These are phyloP conservation scores for Rubus idaeus DNA, from an alignment of 306 rosid genomes.

Conservation along the genomic window DNA sequence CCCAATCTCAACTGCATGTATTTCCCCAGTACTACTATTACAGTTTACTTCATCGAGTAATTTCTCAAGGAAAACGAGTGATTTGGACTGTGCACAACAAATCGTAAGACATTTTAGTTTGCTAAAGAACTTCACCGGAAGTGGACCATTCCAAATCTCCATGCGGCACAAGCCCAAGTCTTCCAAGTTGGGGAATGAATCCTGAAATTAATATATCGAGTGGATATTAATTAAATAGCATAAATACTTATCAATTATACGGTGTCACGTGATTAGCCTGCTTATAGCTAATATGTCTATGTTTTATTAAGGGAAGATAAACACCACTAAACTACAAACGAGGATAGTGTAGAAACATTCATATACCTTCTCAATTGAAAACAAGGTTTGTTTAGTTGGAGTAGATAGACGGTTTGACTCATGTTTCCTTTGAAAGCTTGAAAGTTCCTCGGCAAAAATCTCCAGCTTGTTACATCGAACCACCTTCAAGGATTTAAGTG, in stretches of 20 bases:
- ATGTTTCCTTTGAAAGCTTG: background rate
- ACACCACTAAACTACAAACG: too few relatives aligned
- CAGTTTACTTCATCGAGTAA: too few relatives aligned
- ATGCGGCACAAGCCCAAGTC: background rate
- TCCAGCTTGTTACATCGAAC: background rate
- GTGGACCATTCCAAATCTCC: background rate
- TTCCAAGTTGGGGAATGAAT: background rate
- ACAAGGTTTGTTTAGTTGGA: background rate
- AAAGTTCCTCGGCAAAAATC: background rate
- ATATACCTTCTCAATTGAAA: constrained; percentile 12
- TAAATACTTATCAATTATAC: too few relatives aligned
- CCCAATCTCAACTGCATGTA: background rate
- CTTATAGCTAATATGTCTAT: too few relatives aligned
- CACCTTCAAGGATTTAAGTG: background rate
- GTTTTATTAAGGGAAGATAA: too few relatives aligned
- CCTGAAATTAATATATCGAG: background rate
- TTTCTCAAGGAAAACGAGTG: background rate
- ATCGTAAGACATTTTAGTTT: background rate
- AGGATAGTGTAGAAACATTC: too few relatives aligned
- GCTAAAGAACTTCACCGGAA: background rate
- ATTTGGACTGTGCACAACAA: background rate
- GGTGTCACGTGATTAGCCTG: too few relatives aligned
- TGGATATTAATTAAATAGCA: too few relatives aligned
- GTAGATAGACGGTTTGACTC: background rate
- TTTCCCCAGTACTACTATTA: too few relatives aligned